Evolutionary conservation across 169 alveolate genomes (phyloP).

Genomic region (Pseudocohnilembus persalinus): DNA sequence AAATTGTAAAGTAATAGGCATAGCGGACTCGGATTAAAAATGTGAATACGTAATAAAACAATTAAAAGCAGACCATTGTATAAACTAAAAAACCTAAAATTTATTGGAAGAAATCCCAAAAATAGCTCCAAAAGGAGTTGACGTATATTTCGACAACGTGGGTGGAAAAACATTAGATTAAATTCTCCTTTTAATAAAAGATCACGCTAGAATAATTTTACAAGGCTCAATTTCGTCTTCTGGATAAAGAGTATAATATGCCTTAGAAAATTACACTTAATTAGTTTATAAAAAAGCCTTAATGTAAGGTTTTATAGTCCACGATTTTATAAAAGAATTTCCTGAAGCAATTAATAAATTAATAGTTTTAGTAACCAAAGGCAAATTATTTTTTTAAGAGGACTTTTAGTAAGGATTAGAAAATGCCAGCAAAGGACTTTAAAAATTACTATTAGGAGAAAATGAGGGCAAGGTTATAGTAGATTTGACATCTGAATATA

Average conservation of each 20-base stretch:
- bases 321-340: slow-evolving; percentile 39
- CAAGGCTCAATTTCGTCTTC: slow-evolving; percentile 62
- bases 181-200: slow-evolving; percentile 36
- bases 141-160: slow-evolving; percentile 58
- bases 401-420: slow-evolving; percentile 52
- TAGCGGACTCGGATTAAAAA: slow-evolving; percentile 54
- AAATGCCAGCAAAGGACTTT: slow-evolving; percentile 50
- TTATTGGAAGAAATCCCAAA: slow-evolving; percentile 29
- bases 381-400: slow-evolving; percentile 37
- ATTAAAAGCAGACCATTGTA: slow-evolving; percentile 46
- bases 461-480: slow-evolving; percentile 54
- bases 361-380: slow-evolving; percentile 28
- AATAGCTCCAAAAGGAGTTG: slow-evolving; percentile 52
- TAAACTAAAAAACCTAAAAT: slow-evolving; percentile 43
- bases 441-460: slow-evolving; percentile 40
- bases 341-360: slow-evolving; percentile 28
- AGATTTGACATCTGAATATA: neutral
- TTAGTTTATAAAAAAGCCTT: slow-evolving; percentile 38
- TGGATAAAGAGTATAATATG: slow-evolving; percentile 25
- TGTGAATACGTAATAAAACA: slow-evolving; percentile 31
- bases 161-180: slow-evolving; percentile 60
- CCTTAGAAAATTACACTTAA: slow-evolving; percentile 41
- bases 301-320: slow-evolving; percentile 58
- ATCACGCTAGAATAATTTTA: slow-evolving; percentile 44
- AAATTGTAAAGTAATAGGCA: slow-evolving; percentile 53